Evolutionary conservation across 164 flowering plant genomes (phyloP), one percentile per base, ranked within the genome.

Genomic region (Santalum album): DNA sequence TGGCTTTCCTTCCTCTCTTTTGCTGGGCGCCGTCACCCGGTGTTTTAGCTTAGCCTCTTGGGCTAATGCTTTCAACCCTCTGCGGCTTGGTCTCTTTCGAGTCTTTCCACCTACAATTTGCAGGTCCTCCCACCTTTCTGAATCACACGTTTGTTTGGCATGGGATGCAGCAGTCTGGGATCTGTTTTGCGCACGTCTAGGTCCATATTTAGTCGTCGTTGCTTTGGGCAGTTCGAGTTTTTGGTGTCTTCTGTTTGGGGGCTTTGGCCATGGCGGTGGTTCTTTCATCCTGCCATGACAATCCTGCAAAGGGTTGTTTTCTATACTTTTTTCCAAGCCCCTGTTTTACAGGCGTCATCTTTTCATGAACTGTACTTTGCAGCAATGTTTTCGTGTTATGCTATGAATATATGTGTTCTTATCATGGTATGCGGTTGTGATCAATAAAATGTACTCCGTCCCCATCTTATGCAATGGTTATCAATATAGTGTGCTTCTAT

Each of bases 201-300:
- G 26, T 24, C 3, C 9, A 20, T 53, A 16, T 12, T 12, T 26
- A 12, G 40, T 48, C 2, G 22, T 26, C 3, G 69, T 66, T 61
- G 65, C 50, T 48, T 46, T 64, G 46, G 49, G 27, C 72, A 49
- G 65, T 66, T 65, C 38, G 24, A 5, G 22, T 56, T 57, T 42
- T 51, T n/a, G 65, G 57, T 53, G 66, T 53, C 62, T 68, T 48
- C 65, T 49, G 6, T 53, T 53, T 26, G 1, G 72, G 81, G 81
- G n/a, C 62, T 61, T 71, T 55, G 81, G 81, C 72, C 35, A 2
- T 71, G 78, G 76, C 69, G 62, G 73, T 62, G 25, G 23, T 18
- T 18, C 21, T 64, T 63, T 55, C 59, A 38, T 58, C 53, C 66
- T 69, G 76, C 72, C 74, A 46, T 58, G 62, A 71, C 68, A 63